Evolutionary conservation across 257 asterid species (phyloP).

Genomic region (Solanum ossicruentum): DNA sequence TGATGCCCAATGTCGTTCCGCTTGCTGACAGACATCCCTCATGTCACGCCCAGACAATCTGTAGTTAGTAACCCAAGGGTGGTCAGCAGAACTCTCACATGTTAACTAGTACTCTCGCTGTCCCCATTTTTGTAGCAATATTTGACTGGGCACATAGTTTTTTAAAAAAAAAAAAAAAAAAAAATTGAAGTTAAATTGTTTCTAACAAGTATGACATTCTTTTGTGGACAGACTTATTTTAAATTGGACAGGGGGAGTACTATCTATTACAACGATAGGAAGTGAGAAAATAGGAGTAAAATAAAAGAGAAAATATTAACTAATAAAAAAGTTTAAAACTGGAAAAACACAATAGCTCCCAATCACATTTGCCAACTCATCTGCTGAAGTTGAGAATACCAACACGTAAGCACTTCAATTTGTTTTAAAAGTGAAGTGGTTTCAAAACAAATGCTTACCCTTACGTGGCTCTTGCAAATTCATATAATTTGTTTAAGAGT

Average conservation of each 20-base stretch:
- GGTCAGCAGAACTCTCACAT: not conserved
- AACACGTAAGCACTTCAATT: not conserved
- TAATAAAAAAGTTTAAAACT: not conserved
- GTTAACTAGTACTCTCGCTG: not conserved
- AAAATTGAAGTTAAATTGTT: not conserved
- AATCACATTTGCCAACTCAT: not conserved
- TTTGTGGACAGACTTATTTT: not conserved
- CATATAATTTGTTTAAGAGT: constrained; percentile 16
- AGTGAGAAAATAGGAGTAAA: not conserved
- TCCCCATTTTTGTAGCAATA: not conserved
- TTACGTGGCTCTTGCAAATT: constrained; percentile 58
- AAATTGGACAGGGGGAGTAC: not conserved
- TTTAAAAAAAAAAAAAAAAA: not conserved
- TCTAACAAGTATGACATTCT: not conserved
- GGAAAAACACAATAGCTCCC: not conserved
- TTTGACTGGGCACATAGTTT: not conserved
- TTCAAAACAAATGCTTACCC: constrained; percentile 28
- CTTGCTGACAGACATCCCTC: constrained; percentile 91
- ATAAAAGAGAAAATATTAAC: not conserved
- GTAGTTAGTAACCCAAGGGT: constrained; percentile 3
- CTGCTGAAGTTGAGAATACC: not conserved
- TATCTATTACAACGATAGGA: not conserved
- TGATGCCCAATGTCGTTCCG: constrained; percentile 97
- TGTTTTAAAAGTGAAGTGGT: not conserved
- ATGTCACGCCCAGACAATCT: constrained; percentile 95